phyloP scores from a whole-genome alignment of 2,329 filamentous ascomycete species.

The Meredithiella fracta region DNA sequence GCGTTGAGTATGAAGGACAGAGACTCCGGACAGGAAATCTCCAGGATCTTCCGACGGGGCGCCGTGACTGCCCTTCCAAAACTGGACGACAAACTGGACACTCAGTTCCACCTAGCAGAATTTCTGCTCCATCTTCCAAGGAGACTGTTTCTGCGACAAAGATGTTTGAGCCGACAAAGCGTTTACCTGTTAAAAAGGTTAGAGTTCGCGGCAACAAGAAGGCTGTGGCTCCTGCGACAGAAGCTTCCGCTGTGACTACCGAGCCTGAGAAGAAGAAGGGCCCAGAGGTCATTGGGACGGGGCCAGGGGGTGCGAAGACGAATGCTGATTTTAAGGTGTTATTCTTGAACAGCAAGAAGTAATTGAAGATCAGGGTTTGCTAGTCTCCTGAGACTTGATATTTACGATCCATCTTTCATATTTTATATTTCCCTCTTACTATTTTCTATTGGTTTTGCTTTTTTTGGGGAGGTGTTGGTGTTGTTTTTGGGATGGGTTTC shows the following conservation, averaged over 20 bases:
- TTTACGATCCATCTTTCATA: background rate
- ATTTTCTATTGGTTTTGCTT: too few relatives aligned
- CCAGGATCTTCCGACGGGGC: conserved; percentile 33
- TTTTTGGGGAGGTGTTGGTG: too few relatives aligned
- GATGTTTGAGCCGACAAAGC: conserved; percentile 16
- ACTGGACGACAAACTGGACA: background rate
- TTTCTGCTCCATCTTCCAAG: background rate
- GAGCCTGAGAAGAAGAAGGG: background rate
- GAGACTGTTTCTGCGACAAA: conserved; percentile 4
- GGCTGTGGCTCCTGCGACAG: conserved; percentile 1
- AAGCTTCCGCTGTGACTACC: too few relatives aligned
- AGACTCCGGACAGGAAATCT: conserved; percentile 38
- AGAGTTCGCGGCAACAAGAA: conserved; percentile 17
- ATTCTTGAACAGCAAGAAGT: conserved; percentile 20
- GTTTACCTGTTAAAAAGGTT: conserved; percentile 20
- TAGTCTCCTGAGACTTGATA: background rate
- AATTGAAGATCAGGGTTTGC: background rate
- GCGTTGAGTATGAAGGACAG: conserved; percentile 36
- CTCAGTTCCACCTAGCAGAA: background rate
- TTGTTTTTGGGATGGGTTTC: too few relatives aligned
- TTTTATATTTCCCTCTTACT: too few relatives aligned
- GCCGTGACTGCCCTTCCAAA: background rate
- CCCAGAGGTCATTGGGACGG: background rate
- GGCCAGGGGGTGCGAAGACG: conserved; percentile 26
- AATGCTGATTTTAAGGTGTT: conserved; percentile 44